A percentile compares a stretch with the other conserved stretches of the same genome.
Evolutionary conservation across 2,329 filamentous ascomycete species (phyloP).

Genomic region (Dendryphion nanum): DNA sequence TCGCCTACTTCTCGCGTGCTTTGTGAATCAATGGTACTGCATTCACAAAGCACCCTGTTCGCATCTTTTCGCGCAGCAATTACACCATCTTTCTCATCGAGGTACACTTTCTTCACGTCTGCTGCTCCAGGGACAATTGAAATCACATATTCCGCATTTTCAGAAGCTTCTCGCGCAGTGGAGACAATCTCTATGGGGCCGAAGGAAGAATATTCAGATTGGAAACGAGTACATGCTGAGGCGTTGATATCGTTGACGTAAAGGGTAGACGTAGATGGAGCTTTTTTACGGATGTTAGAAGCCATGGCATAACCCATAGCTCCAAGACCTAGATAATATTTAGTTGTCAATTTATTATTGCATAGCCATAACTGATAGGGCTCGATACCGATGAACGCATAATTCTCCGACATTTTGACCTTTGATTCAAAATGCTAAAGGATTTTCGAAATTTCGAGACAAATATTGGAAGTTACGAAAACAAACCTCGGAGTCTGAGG

Average conservation of each 20-base stretch:
- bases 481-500: too few relatives aligned
- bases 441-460: too few relatives aligned
- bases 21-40: slow-evolving; percentile 32
- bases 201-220: slow-evolving; percentile 13
- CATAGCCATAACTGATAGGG: neutral
- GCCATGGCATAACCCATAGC: slow-evolving; percentile 38
- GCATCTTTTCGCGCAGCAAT: slow-evolving; percentile 17
- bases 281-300: slow-evolving; percentile 27
- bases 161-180: slow-evolving; percentile 26
- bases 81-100: slow-evolving; percentile 24
- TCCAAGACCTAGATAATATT: slow-evolving; percentile 25
- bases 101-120: slow-evolving; percentile 30
- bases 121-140: slow-evolving; percentile 27
- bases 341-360: too few relatives aligned
- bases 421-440: too few relatives aligned
- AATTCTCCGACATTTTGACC: slow-evolving; percentile 32
- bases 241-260: slow-evolving; percentile 32
- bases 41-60: slow-evolving; percentile 26
- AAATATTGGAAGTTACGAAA: too few relatives aligned
- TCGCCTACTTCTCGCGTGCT: slow-evolving; percentile 24
- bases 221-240: slow-evolving; percentile 21
- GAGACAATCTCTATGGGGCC: slow-evolving; percentile 23
- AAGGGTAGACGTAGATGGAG: slow-evolving; percentile 15
- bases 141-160: slow-evolving; percentile 24
- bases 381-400: slow-evolving; percentile 28